Conservation (phyloP, 257 asterid species). For the Paulownia fortunei region DNA sequence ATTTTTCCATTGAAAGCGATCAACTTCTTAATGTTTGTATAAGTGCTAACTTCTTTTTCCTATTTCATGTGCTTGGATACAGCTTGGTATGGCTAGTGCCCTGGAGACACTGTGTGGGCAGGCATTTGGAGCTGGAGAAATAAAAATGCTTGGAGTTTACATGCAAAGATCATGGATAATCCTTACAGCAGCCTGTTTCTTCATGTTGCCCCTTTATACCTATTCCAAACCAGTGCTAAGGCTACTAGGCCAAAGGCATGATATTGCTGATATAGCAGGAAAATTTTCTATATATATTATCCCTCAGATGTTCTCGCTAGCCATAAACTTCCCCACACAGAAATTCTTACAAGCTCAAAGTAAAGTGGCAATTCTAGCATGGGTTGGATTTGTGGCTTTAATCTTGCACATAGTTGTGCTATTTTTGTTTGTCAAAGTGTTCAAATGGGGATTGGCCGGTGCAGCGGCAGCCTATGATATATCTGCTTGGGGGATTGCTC, state of each 20-base stretch:
- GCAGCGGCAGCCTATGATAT: conserved; percentile 89
- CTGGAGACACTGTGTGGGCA: conserved; percentile 94
- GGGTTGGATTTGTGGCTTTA: conserved; percentile 76
- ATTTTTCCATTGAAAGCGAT: too few species aligned
- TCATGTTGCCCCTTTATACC: conserved; percentile 72
- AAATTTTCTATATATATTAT: conserved; percentile 66
- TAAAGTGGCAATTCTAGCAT: conserved; percentile 73
- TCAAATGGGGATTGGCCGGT: conserved; percentile 86
- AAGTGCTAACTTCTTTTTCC: neutral
- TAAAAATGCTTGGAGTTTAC: conserved; percentile 77
- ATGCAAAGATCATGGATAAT: conserved; percentile 92
- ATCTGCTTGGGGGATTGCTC: conserved; percentile 75
- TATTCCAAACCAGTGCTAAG: conserved; percentile 65
- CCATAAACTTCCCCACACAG: conserved; percentile 87
- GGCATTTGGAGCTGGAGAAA: conserved; percentile 93
- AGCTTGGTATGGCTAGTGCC: conserved; percentile 99
- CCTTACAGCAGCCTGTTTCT: conserved; percentile 63
- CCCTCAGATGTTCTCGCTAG: conserved; percentile 93
- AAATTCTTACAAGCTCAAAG: conserved; percentile 93
- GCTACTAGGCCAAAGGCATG: conserved; percentile 74
- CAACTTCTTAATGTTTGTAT: too few species aligned
- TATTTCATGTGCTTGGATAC: conserved; percentile 7
- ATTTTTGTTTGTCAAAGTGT: conserved; percentile 57
- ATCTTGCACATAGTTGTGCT: conserved; percentile 56
- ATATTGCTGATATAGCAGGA: conserved; percentile 87